Evolutionary conservation across 1,284 basidiomycete species (phyloP).

Genomic region (Testicularia cyperi): DNA sequence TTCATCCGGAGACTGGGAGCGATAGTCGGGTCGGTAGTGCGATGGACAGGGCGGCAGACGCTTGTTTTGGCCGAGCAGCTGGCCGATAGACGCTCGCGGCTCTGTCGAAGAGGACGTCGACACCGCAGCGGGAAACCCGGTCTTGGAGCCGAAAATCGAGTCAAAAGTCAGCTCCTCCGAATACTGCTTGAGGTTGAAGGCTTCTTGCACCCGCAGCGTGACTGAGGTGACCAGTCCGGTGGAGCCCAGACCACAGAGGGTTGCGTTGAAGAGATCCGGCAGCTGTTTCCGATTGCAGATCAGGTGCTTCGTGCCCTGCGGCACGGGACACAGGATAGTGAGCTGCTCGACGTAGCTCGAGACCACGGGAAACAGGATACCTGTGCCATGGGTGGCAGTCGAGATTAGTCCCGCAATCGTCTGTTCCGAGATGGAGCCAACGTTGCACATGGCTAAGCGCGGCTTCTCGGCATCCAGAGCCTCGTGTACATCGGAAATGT

Average conservation of each 20-base stretch:
- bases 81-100: conserved; percentile 29
- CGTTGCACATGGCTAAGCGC: conserved; percentile 79
- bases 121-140: conserved; percentile 20
- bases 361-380: conserved; percentile 77
- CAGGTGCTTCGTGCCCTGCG: conserved; percentile 67
- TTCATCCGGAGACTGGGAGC: conserved; percentile 7
- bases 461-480: conserved; percentile 68
- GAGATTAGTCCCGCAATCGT: conserved; percentile 90
- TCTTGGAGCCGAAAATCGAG: conserved; percentile 63
- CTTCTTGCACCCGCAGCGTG: conserved; percentile 75
- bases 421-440: conserved; percentile 96
- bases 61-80: conserved; percentile 41
- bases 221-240: conserved; percentile 85
- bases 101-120: conserved; percentile 4
- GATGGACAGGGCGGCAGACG: conserved; percentile 28
- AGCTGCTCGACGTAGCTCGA: conserved; percentile 79
- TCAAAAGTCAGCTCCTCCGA: conserved; percentile 72
- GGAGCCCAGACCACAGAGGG: conserved; percentile 88
- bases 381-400: conserved; percentile 92
- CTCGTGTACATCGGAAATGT: conserved; percentile 57
- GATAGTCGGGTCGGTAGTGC: conserved; percentile 23
- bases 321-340: conserved; percentile 65
- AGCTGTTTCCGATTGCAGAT: conserved; percentile 70
- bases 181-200: conserved; percentile 79
- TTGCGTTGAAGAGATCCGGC: conserved; percentile 81